Base-by-base conservation (phyloP, 2,329 filamentous ascomycete species). In the Trichoderma sp. region DNA sequence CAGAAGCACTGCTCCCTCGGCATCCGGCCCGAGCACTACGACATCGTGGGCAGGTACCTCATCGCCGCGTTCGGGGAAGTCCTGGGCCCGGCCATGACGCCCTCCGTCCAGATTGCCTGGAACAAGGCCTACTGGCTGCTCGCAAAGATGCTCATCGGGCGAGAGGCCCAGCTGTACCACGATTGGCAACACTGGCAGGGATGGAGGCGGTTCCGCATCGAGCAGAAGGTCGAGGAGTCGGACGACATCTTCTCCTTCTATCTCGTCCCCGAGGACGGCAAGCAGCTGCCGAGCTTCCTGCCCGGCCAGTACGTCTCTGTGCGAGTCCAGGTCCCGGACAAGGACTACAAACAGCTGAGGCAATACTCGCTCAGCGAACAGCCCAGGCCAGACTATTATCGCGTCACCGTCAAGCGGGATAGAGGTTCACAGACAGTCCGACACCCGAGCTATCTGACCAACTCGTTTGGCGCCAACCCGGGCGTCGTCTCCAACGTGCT, bases 231-330 rank as follows among this genome's bases (percentile, higher is more conserved):
- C 51, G 79, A 81, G 62, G 90, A 93, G 75, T 83, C 85, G 1
- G 84, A 87, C 3, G 85, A 89, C 67, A 89, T 92, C 68, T 88
- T 83, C 50, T 90, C 88, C 0, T 91, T 92, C 74, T 88, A 90
- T 71, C 82, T 92, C 15, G 80, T 83, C 59, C 89, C 90, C 0
- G 79, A 84, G 7, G 88, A 91, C 68, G 81, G 80, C 44, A 76
- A 82, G 68, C 78, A 79, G n/a, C 78, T 93, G 47, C 89, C 89
- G 0, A 51, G 72, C 0, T 93, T 85, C 79, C 80, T 83, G 65
- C 89, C 90, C 0, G 90, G 90, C 43, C 90, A 93, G 76, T 93
- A 92, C 72, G 82, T 91, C 67, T 89, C 88, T 0, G 77, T 92
- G 54, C 83, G 83, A 57, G 74, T 88, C 7, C 79, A 82, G 57